Conservation (phyloP, 2,329 filamentous ascomycete species). For the Microsporum ferrugineum region DNA sequence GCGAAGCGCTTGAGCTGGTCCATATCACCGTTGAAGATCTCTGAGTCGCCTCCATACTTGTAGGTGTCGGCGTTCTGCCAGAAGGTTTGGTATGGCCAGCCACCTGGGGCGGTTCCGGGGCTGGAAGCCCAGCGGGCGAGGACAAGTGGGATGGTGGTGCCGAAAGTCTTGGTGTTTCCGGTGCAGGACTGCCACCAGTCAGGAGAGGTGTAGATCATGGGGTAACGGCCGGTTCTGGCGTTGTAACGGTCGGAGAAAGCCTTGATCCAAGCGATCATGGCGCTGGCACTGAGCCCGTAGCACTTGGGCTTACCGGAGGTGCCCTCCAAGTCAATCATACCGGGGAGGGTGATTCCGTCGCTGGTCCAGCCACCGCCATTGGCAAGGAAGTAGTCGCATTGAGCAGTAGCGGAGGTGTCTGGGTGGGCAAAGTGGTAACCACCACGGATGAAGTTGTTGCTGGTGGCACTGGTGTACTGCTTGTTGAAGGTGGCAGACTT, state of each 20-base stretch:
- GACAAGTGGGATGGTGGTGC: conserved; percentile 37
- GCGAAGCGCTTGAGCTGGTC: conserved; percentile 27
- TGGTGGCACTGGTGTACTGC: conserved; percentile 42
- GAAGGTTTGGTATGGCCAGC: conserved; percentile 44
- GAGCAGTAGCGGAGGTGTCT: conserved; percentile 34
- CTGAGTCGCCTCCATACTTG: conserved; percentile 42
- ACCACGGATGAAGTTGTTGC: conserved; percentile 43
- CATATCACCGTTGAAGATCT: conserved; percentile 41
- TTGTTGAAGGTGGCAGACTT: conserved; percentile 36
- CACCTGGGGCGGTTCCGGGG: conserved; percentile 37
- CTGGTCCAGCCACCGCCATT: conserved; percentile 45
- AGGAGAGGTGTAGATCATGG: conserved; percentile 43
- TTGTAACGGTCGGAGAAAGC: conserved; percentile 45
- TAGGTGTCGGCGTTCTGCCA: conserved; percentile 45
- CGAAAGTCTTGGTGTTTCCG: conserved; percentile 39
- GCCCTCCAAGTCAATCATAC: conserved; percentile 47
- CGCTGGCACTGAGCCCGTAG: conserved; percentile 36
- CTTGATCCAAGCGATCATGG: conserved; percentile 43
- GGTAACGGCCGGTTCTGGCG: conserved; percentile 36
- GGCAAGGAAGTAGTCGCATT: conserved; percentile 43
- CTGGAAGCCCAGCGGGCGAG: conserved; percentile 37
- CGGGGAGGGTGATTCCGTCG: conserved; percentile 46
- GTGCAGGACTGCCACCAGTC: conserved; percentile 47
- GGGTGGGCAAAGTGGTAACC: conserved; percentile 48
- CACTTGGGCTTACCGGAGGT: conserved; percentile 32